Evolutionary conservation across 129 eudicot genomes (phyloP), one percentile per base, ranked within the genome.

Genomic region (Sambucus nigra): DNA sequence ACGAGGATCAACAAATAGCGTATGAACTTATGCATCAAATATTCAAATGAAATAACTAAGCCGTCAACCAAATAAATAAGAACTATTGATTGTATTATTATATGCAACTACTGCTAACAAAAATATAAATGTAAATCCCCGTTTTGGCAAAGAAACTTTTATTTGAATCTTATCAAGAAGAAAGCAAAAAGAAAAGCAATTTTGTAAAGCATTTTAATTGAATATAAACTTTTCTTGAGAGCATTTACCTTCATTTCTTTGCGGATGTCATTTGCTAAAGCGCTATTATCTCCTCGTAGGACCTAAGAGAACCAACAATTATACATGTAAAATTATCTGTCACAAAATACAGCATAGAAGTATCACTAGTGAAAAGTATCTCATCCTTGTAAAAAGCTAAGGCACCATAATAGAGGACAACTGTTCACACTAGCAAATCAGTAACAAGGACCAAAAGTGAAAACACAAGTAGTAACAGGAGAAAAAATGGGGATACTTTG

Each of bases 261-360:
- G 50, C 98, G 95, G 64, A 91, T 91, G 69, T 91, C 98, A 68
- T 85, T 91, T 24, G 98, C 98, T 61, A 91, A 84, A 73, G 83
- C 67, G 62, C 95, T 91, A 70, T 91, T 91, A 69, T 91, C 98
- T 46, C 98, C 98, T 46, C 95, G 94, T 62, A 91, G 74, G 47
- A 91, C 98, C 98, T 91, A 59, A 38, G 55, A 31, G 66, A 68
- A 53, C 22, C 62, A 63, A 55, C 33, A 20, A 42, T 42, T 42
- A 16, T 42, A 16, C 16, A 42, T 13, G 48, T 18, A 47, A 47
- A 35, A 7, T 1, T 2, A 19, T 47, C 3, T 4, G 53, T 47
- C 12, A 47, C 2, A 47, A 25, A 51, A 7, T 31, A 51, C 25
- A 10, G 21, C 6, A n/a, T 51, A 51, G 20, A 51, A 12, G n/a